phyloP scores from a whole-genome alignment of 371 early-diverging fungal genomes.

The Zychaea mexicana region DNA sequence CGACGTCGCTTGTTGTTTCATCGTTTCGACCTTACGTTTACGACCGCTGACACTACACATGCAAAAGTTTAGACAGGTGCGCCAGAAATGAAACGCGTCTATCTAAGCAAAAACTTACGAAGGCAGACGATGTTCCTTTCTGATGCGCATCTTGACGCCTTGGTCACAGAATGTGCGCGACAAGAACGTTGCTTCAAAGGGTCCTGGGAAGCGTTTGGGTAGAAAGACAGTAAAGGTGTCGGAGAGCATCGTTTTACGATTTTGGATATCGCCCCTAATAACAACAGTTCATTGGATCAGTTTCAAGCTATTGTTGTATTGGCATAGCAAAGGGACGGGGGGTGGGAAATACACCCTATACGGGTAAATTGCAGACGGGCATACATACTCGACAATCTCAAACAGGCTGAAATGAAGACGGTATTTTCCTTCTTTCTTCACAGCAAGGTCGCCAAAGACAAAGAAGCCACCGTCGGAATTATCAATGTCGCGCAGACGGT shows the following conservation, averaged over 20 bases:
- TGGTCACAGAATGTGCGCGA: constrained; percentile 52
- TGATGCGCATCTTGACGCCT: constrained; percentile 49
- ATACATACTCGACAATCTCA: constrained; percentile 78
- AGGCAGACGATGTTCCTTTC: constrained; percentile 39
- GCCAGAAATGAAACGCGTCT: too few relatives aligned
- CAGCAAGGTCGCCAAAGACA: constrained; percentile 94
- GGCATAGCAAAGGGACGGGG: background rate
- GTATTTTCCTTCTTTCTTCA: constrained; percentile 86
- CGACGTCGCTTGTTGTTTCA: background rate
- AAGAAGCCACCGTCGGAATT: constrained; percentile 88
- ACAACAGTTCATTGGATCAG: background rate
- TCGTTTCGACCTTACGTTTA: constrained; percentile 14
- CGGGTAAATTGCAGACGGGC: too few relatives aligned
- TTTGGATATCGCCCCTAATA: constrained; percentile 34
- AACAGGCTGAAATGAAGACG: constrained; percentile 87
- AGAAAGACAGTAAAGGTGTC: constrained; percentile 78
- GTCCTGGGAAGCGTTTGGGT: constrained; percentile 92
- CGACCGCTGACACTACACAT: constrained; percentile 10
- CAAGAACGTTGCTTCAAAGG: constrained; percentile 63
- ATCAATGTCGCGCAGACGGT: constrained; percentile 46
- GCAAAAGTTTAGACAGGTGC: background rate
- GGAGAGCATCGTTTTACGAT: constrained; percentile 45
- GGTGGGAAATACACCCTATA: background rate
- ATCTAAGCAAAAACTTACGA: constrained; percentile 24
- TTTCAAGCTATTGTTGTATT: background rate